Evolutionary conservation across 1,284 basidiomycete genomes (phyloP), one percentile per base, ranked within the genome.

Genomic region (Trichosporon sp.): DNA sequence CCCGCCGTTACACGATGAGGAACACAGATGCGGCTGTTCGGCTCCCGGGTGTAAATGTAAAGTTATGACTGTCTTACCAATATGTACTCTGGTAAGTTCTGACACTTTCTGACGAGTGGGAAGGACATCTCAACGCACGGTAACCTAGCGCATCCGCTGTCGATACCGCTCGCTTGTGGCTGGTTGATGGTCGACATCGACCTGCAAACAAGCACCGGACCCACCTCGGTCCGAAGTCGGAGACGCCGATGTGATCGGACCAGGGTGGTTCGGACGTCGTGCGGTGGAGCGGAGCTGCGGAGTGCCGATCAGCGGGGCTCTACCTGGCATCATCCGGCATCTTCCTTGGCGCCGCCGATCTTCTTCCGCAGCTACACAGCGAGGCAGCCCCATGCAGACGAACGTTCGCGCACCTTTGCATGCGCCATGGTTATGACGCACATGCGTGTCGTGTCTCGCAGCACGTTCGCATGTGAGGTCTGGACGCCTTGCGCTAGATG

Each of bases 11-110:
- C 54, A 59, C 65, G 38, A 43, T 12, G 73, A 74, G n/a, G 73
- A 74, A 35, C 73, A 72, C 68, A 43, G 69, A 63, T 74, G 73
- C 67, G 67, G 68, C 43, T 74, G 73, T 68, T 68, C 71, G 8
- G 61, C 67, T 26, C 70, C 73, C 3, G 73, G 73, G 26, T 74
- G 73, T 69, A 74, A 72, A 63, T 74, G 73, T 69, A 74, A 74
- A 63, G 73, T 74, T 43, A 71, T 71, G 73, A 74, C 73, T 16
- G 68, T 67, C 5, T 54, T 67, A 51, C 69, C 68, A 4, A 67
- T 74, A 19, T 74, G 73, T 68, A 72, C 64, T 31, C 48, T 74
- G 67, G 73, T 74, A 48, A 61, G 73, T 74, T 14, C 46, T 48
- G 63, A 65, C 38, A 2, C 38, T 37, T 37, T 35, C 32, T 19